Percentiles rank a stretch among this genome's conserved stretches.
Evolutionary conservation across 805 yeast genomes (phyloP).

Genomic region (Myxozyma neotropica): DNA sequence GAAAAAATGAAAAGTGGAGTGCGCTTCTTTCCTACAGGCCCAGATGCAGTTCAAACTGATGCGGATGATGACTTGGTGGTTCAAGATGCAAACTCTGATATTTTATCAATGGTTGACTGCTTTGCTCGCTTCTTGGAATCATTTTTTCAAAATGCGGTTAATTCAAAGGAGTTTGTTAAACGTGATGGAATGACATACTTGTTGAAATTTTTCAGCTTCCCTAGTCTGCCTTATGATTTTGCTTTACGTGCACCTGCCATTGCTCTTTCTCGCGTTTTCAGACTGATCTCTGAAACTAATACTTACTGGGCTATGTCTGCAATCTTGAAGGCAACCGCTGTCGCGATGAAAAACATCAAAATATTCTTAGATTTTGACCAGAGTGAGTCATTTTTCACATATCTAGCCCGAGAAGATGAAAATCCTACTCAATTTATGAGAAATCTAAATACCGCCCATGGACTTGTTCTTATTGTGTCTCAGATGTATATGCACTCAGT

Average conservation of each 20-base stretch:
- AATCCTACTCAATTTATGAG: slow-evolving; percentile 13
- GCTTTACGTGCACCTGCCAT: slow-evolving; percentile 36
- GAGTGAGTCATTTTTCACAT: slow-evolving; percentile 16
- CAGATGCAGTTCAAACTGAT: slow-evolving; percentile 28
- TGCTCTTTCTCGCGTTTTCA: slow-evolving; percentile 22
- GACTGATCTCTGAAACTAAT: slow-evolving; percentile 18
- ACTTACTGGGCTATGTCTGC: slow-evolving; percentile 7
- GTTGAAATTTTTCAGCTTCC: slow-evolving; percentile 34
- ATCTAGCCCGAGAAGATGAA: slow-evolving; percentile 12
- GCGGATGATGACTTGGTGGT: slow-evolving; percentile 28
- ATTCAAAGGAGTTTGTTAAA: slow-evolving; percentile 38
- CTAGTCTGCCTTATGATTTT: slow-evolving; percentile 42
- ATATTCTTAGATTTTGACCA: slow-evolving; percentile 20
- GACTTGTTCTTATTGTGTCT: slow-evolving; percentile 27
- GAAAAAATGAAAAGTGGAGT: slow-evolving; percentile 25
- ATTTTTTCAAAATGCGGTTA: slow-evolving; percentile 39
- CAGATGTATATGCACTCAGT: slow-evolving; percentile 27
- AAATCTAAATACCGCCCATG: slow-evolving; percentile 25
- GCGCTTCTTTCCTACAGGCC: slow-evolving; percentile 29
- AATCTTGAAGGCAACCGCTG: slow-evolving; percentile 13
- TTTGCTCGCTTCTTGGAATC: slow-evolving; percentile 39
- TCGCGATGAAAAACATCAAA: slow-evolving; percentile 12
- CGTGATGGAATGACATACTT: slow-evolving; percentile 36
- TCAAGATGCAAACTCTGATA: slow-evolving; percentile 29
- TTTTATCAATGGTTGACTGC: slow-evolving; percentile 27